Evolutionary conservation across 305 asterid species (phyloP).

Genomic region (Rubia peregrina): DNA sequence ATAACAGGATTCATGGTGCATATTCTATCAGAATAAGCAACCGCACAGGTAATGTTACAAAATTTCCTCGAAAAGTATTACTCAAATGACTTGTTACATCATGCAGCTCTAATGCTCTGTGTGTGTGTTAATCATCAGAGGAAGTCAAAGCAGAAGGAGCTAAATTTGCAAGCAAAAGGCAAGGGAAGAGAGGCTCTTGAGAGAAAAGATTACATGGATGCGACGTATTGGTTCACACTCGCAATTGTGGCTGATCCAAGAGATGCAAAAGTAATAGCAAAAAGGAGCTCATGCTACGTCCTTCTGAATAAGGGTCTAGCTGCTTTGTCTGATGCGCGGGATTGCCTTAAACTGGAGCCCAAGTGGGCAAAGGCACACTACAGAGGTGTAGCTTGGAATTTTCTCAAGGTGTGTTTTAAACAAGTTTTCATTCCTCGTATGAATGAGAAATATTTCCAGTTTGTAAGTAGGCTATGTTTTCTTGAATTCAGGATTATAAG

Average conservation of each 20-base stretch:
- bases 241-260: slow-evolving; percentile 18
- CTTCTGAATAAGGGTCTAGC: slow-evolving; percentile 6
- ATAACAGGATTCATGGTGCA: slow-evolving; percentile 18
- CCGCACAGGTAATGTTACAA: slow-evolving; percentile 14
- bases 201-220: slow-evolving; percentile 16
- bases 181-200: slow-evolving; percentile 16
- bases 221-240: slow-evolving; percentile 24
- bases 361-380: slow-evolving; percentile 31
- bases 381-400: slow-evolving; percentile 23
- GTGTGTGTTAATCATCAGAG: slow-evolving; percentile 17
- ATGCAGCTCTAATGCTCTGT: not conserved
- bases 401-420: not conserved
- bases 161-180: not conserved
- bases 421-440: not conserved
- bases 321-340: slow-evolving; percentile 34
- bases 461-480: not conserved
- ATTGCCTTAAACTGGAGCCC: slow-evolving; percentile 21
- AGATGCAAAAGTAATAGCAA: slow-evolving; percentile 16
- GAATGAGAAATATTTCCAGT: not conserved
- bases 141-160: not conserved
- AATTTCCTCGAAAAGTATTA: not conserved
- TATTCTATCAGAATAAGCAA: slow-evolving; percentile 19
- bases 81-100: no score
- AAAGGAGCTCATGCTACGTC: slow-evolving; percentile 11
- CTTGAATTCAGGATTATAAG: slow-evolving; percentile 10